phyloP scores from a whole-genome alignment of 805 yeast genomes.

The Saccharomycopsis amapae region DNA sequence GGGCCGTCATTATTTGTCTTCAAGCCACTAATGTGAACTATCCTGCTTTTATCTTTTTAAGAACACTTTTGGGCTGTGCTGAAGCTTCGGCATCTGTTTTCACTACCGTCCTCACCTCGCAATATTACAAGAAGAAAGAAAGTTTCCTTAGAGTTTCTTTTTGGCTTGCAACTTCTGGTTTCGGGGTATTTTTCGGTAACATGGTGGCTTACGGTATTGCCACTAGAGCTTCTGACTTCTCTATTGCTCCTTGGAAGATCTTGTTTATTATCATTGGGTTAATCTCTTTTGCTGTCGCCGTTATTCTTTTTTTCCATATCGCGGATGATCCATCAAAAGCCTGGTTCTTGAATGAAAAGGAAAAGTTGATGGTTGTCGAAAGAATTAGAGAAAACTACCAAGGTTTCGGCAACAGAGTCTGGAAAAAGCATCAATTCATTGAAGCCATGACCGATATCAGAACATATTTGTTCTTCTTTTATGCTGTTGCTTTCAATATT shows the following conservation, averaged over 20 bases:
- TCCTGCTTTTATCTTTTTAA: conserved; percentile 40
- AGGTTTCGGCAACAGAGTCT: conserved; percentile 36
- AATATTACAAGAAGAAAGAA: conserved; percentile 31
- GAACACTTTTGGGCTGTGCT: conserved; percentile 44
- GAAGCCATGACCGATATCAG: conserved; percentile 37
- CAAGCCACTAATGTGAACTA: conserved; percentile 41
- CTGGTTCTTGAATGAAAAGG: conserved; percentile 34
- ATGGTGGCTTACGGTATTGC: conserved; percentile 48
- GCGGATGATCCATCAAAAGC: conserved; percentile 42
- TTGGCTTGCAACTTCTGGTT: conserved; percentile 32
- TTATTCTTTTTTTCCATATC: conserved; percentile 34
- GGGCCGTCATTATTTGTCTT: conserved; percentile 52
- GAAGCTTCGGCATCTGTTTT: conserved; percentile 54
- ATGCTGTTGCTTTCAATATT: conserved; percentile 29
- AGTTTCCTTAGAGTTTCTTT: conserved; percentile 32
- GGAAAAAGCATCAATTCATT: conserved; percentile 33
- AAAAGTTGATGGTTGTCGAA: conserved; percentile 35
- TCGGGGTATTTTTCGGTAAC: conserved; percentile 31
- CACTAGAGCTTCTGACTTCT: conserved; percentile 26
- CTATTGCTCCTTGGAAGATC: conserved; percentile 44
- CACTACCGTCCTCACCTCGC: conserved; percentile 34
- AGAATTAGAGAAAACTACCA: conserved; percentile 38
- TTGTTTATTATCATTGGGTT: conserved; percentile 47
- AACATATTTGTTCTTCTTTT: conserved; percentile 34
- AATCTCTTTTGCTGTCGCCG: conserved; percentile 41